phyloP scores from a whole-genome alignment of 148 eudicot species.

The Vaccinium myrtillus region DNA sequence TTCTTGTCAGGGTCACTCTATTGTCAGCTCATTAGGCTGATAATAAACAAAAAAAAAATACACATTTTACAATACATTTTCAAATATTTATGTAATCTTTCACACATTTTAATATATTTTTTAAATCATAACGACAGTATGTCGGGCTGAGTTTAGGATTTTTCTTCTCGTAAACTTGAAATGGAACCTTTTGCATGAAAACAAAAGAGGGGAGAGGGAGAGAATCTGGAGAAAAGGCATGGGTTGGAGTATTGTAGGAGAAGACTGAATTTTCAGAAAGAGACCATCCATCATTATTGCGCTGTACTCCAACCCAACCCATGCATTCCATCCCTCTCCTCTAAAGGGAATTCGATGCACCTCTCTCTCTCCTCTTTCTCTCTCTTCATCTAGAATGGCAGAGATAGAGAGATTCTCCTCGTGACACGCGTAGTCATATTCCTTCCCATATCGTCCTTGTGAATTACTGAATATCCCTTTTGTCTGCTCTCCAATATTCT shows the following conservation, averaged over 20 bases:
- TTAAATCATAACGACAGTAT: too few species aligned
- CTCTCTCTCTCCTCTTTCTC: constrained; percentile 1
- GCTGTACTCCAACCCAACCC: constrained; percentile 47
- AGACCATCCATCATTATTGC: too few species aligned
- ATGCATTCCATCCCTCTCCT: constrained; percentile 24
- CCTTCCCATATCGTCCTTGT: constrained; percentile 26
- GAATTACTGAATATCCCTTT: constrained; percentile 51
- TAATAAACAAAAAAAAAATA: too few species aligned
- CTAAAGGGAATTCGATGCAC: background rate
- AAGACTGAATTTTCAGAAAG: too few species aligned
- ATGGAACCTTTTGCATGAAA: constrained; percentile 1
- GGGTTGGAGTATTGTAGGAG: background rate
- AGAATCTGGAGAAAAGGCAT: background rate
- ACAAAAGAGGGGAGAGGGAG: background rate
- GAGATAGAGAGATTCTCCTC: constrained; percentile 43
- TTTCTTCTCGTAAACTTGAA: background rate
- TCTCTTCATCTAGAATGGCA: background rate
- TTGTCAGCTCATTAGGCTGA: too few species aligned
- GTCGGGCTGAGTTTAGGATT: too few species aligned
- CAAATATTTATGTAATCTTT: too few species aligned
- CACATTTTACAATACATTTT: too few species aligned
- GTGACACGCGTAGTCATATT: constrained; percentile 49
- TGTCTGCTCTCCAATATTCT: constrained; percentile 29
- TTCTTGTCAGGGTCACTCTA: too few species aligned
- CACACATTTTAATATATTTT: too few species aligned